Conservation (phyloP, 495 filamentous ascomycete genomes). For the Barbatosphaeria neglecta region DNA sequence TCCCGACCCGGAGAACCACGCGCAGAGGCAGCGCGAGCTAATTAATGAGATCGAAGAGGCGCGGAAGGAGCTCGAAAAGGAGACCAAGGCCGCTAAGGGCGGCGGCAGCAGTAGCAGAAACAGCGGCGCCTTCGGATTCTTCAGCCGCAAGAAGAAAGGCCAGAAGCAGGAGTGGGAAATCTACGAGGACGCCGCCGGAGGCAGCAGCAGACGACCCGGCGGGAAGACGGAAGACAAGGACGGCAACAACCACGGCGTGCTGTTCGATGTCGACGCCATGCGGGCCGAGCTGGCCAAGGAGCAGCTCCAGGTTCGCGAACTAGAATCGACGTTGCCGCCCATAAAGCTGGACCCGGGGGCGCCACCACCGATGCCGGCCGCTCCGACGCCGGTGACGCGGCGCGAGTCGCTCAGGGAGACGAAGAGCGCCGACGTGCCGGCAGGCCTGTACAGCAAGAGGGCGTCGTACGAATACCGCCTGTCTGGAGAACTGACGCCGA, state of each 20-base stretch:
- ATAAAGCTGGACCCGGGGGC: slow-evolving; percentile 63
- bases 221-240: slow-evolving; percentile 29
- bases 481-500: slow-evolving; percentile 18
- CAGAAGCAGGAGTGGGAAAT: slow-evolving; percentile 92
- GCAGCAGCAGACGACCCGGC: slow-evolving; percentile 14
- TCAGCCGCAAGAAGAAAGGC: slow-evolving; percentile 61
- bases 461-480: slow-evolving; percentile 19
- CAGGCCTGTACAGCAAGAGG: slow-evolving; percentile 9
- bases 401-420: slow-evolving; percentile 34
- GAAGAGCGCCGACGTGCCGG: slow-evolving; percentile 32
- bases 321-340: slow-evolving; percentile 78
- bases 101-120: slow-evolving; percentile 9
- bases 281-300: slow-evolving; percentile 72
- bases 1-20: slow-evolving; percentile 88
- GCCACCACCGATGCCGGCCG: slow-evolving; percentile 7
- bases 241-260: slow-evolving; percentile 44
- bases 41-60: slow-evolving; percentile 96
- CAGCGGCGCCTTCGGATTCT: slow-evolving; percentile 54
- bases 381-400: slow-evolving; percentile 15
- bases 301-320: slow-evolving; percentile 59
- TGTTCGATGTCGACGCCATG: slow-evolving; percentile 96
- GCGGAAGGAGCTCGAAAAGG: slow-evolving; percentile 67
- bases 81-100: slow-evolving; percentile 29
- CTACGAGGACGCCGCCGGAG: slow-evolving; percentile 51
- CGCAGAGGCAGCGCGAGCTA: slow-evolving; percentile 77